A percentile compares a stretch with the other conserved stretches of the same genome.
Conservation (phyloP, 2,329 filamentous ascomycete species). For the Phialophora verrucosa region DNA sequence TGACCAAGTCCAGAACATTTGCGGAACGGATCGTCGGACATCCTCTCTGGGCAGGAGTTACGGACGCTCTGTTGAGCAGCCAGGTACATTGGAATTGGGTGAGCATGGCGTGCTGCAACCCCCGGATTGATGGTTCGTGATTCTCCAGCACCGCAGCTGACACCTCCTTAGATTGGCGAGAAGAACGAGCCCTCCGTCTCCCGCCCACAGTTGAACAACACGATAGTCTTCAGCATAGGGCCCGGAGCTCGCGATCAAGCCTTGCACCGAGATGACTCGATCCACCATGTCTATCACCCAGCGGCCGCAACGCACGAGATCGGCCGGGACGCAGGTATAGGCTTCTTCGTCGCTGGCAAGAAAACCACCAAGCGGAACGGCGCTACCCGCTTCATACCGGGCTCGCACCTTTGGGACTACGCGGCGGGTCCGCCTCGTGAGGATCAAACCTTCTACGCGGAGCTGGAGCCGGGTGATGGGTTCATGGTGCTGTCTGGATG, state of each 20-base stretch:
- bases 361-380: conserved; percentile 42
- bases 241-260: conserved; percentile 44
- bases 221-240: conserved; percentile 47
- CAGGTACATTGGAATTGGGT: conserved; percentile 21
- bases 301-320: conserved; percentile 31
- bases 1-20: conserved; percentile 37
- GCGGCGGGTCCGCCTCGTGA: conserved; percentile 27
- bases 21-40: conserved; percentile 34
- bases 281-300: conserved; percentile 36
- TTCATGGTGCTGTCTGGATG: conserved; percentile 47
- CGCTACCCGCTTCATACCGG: conserved; percentile 43
- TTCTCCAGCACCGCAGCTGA: background rate
- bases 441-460: conserved; percentile 38
- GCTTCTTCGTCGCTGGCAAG: conserved; percentile 41
- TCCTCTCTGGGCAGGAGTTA: conserved; percentile 36
- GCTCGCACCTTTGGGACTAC: conserved; percentile 42
- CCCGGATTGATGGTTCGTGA: too few species aligned
- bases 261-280: conserved; percentile 43
- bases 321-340: conserved; percentile 40
- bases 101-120: background rate
- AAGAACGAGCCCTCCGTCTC: conserved; percentile 33
- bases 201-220: conserved; percentile 42
- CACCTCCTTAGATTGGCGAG: conserved; percentile 25
- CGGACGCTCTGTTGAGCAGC: conserved; percentile 28
- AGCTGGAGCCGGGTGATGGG: conserved; percentile 46